phyloP scores from a whole-genome alignment of 1,139 yeast genomes.

The Pneumocystis canis region DNA sequence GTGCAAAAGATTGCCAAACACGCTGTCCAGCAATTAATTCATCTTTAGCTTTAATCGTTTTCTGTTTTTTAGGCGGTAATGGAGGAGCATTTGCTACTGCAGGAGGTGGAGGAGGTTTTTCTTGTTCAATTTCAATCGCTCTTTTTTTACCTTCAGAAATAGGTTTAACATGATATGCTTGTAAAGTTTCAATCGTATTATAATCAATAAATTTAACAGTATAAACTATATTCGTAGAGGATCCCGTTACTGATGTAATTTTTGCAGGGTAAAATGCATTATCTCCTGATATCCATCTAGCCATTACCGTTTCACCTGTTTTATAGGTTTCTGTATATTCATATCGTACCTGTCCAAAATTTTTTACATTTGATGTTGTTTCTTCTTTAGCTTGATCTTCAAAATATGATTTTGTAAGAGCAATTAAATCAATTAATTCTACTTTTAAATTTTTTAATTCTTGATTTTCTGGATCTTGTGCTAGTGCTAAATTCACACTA shows the following conservation, averaged over 20 bases:
- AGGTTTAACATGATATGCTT: slow-evolving; percentile 16
- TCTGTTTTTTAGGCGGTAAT: slow-evolving; percentile 4
- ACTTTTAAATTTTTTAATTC: slow-evolving; percentile 21
- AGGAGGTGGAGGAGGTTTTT: slow-evolving; percentile 4
- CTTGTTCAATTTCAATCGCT: neutral
- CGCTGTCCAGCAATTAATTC: slow-evolving; percentile 20
- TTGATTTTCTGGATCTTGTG: slow-evolving; percentile 23
- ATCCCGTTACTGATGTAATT: slow-evolving; percentile 22
- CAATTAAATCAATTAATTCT: slow-evolving; percentile 24
- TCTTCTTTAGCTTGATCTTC: slow-evolving; percentile 5
- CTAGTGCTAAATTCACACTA: slow-evolving; percentile 22
- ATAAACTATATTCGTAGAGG: slow-evolving; percentile 19
- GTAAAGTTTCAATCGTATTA: slow-evolving; percentile 20
- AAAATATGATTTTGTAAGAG: slow-evolving; percentile 19
- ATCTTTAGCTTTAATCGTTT: slow-evolving; percentile 9
- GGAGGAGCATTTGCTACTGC: neutral
- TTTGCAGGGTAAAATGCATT: slow-evolving; percentile 21
- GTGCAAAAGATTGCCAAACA: slow-evolving; percentile 25
- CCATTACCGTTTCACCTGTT: slow-evolving; percentile 20
- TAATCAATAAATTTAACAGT: slow-evolving; percentile 21
- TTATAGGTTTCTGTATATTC: slow-evolving; percentile 8
- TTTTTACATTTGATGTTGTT: neutral
- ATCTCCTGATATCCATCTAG: slow-evolving; percentile 21
- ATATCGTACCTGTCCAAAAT: neutral
- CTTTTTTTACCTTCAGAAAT: slow-evolving; percentile 2